Percentiles rank a stretch among this genome's conserved stretches.
phyloP scores from a whole-genome alignment of 352 stramenopile genomes.

The Blastocystis sp. region DNA sequence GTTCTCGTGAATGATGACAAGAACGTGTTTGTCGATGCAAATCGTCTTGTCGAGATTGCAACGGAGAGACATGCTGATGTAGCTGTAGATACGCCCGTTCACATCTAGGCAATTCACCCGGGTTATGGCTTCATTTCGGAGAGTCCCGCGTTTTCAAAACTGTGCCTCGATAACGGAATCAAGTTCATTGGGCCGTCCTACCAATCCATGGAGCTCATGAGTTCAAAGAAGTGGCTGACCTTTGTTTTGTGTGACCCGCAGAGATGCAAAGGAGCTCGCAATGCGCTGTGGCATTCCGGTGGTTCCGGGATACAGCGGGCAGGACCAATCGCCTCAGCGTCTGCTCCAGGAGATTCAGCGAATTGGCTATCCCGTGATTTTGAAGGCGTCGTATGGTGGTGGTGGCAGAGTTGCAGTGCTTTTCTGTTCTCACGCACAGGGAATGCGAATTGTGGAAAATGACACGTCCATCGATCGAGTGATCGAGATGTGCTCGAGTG shows the following conservation, averaged over 20 bases:
- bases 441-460: conserved; percentile 85
- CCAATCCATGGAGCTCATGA: conserved; percentile 84
- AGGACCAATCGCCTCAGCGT: conserved; percentile 80
- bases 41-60: conserved; percentile 72
- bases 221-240: conserved; percentile 77
- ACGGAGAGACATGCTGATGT: conserved; percentile 70
- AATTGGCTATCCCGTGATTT: conserved; percentile 87
- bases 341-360: conserved; percentile 79
- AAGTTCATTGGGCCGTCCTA: conserved; percentile 85
- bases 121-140: conserved; percentile 86
- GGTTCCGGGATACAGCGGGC: conserved; percentile 83
- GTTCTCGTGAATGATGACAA: conserved; percentile 72
- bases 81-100: conserved; percentile 23
- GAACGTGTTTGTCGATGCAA: conserved; percentile 76
- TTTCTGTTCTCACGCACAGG: conserved; percentile 71
- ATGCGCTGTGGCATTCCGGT: conserved; percentile 17
- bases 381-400: conserved; percentile 77
- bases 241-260: not conserved
- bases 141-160: conserved; percentile 79
- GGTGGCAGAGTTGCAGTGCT: not conserved
- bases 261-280: conserved; percentile 49
- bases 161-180: conserved; percentile 77
- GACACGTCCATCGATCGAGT: conserved; percentile 43
- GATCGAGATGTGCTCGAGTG: conserved; percentile 68
- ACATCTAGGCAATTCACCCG: conserved; percentile 79